Evolutionary conservation across 768 basidiomycete genomes (phyloP).

Genomic region (Trametes cinnabarina): DNA sequence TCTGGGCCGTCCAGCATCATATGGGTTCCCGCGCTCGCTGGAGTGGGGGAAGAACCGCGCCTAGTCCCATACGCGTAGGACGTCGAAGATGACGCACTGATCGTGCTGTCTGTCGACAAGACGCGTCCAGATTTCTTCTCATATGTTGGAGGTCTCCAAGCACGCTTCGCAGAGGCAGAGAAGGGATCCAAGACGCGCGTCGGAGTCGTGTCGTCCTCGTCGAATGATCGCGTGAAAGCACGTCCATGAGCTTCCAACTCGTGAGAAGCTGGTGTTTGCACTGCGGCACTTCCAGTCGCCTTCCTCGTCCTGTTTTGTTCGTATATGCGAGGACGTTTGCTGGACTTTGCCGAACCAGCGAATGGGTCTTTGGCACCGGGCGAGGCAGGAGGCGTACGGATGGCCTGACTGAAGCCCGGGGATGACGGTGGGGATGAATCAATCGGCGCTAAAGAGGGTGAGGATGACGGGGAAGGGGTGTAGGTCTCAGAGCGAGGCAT

Average conservation of each 20-base stretch:
- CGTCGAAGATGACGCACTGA: constrained; percentile 2
- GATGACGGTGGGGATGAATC: constrained; percentile 40
- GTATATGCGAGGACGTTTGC: constrained; percentile 41
- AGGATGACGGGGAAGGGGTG: constrained; percentile 12
- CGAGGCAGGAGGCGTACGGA: constrained; percentile 33
- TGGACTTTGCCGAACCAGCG: constrained; percentile 55
- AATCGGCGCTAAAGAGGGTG: constrained; percentile 38
- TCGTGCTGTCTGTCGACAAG: neutral
- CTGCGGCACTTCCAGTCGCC: neutral
- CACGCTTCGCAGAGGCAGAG: constrained; percentile 18
- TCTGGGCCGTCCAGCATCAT: neutral
- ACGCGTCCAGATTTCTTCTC: constrained; percentile 20
- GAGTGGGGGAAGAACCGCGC: neutral
- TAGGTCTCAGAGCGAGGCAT: neutral
- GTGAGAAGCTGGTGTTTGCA: neutral
- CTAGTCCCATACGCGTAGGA: neutral
- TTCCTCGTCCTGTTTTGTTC: constrained; percentile 26
- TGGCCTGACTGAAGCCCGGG: constrained; percentile 24
- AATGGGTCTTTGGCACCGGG: constrained; percentile 45
- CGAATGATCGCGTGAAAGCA: neutral
- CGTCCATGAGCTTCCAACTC: constrained; percentile 8
- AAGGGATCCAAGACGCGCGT: constrained; percentile 21
- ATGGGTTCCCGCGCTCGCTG: neutral
- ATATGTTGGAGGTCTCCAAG: constrained; percentile 20
- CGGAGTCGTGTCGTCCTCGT: constrained; percentile 9